Percentiles rank a stretch among this genome's conserved stretches.
Evolutionary conservation across 192 early-diverging fungal genomes (phyloP).

Genomic region (Entomortierella chlamydospora): DNA sequence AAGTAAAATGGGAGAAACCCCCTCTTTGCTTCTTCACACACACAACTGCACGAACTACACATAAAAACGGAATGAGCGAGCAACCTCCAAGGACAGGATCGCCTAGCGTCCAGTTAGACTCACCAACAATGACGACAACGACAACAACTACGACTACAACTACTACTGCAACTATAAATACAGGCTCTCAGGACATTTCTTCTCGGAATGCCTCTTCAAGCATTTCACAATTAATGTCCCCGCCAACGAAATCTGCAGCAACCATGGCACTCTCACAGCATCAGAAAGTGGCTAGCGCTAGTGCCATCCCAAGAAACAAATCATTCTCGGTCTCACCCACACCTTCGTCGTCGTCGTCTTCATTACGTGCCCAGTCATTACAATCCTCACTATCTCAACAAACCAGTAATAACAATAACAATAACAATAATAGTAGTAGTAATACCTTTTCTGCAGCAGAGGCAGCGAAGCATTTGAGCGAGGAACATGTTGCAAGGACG

Average conservation of each 20-base stretch:
- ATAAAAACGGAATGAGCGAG: not conserved
- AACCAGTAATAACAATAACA: not conserved
- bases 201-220: not conserved
- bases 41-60: no score
- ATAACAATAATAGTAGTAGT: not conserved
- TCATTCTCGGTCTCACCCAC: slow-evolving; percentile 6
- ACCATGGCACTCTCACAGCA: slow-evolving; percentile 6
- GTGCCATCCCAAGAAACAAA: not conserved
- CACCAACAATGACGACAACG: no score
- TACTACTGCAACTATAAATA: no score
- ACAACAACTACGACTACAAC: no score
- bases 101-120: not conserved
- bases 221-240: slow-evolving; percentile 10
- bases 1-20: not conserved
- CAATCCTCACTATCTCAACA: slow-evolving; percentile 36
- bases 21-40: not conserved
- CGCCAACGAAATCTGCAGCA: slow-evolving; percentile 1
- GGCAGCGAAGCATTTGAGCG: slow-evolving; percentile 36
- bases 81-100: slow-evolving; percentile 8
- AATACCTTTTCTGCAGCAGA: slow-evolving; percentile 31
- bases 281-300: no score
- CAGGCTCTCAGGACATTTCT: not conserved
- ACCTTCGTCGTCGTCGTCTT: slow-evolving; percentile 22
- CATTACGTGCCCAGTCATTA: slow-evolving; percentile 22
- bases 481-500: slow-evolving; percentile 52